These are phyloP conservation scores for Posidonia australis DNA, from an alignment of 106 monocot genomes.

Conservation along the genomic window DNA sequence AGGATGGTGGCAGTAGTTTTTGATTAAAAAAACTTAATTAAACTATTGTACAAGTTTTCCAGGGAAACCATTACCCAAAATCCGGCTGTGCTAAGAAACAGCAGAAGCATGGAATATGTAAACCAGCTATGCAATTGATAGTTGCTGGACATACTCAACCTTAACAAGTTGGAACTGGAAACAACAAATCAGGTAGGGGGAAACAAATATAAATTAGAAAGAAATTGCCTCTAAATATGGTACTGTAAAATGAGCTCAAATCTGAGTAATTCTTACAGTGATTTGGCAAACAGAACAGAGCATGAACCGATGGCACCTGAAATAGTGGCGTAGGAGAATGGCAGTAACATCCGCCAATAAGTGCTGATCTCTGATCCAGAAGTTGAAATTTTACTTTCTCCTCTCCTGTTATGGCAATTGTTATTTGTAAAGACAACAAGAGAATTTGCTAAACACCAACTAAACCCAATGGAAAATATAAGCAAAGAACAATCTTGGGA, in stretches of 20 bases:
- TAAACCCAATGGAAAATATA: neutral
- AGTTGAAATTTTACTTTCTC: slow-evolving; percentile 41
- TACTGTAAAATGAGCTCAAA: neutral
- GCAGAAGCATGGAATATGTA: slow-evolving; percentile 75
- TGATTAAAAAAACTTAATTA: too few species aligned
- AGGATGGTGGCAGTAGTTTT: too few species aligned
- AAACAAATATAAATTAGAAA: neutral
- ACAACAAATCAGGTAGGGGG: neutral
- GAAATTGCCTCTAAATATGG: neutral
- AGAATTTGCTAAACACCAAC: neutral
- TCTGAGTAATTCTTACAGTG: slow-evolving; percentile 51
- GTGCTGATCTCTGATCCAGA: slow-evolving; percentile 37
- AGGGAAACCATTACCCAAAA: slow-evolving; percentile 71
- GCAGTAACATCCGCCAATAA: slow-evolving; percentile 67
- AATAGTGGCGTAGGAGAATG: slow-evolving; percentile 89
- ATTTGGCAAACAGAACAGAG: slow-evolving; percentile 97
- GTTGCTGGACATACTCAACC: slow-evolving; percentile 67
- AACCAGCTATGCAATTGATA: slow-evolving; percentile 92
- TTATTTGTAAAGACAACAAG: neutral
- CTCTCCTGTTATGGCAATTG: slow-evolving; percentile 36
- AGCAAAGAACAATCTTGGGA: neutral
- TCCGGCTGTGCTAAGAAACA: slow-evolving; percentile 86
- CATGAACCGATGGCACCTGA: slow-evolving; percentile 97
- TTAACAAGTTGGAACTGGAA: slow-evolving; percentile 84
- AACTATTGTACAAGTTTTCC: too few species aligned